These are phyloP conservation scores for Suillus cothurnatus DNA, from an alignment of 768 basidiomycete species.

Conservation along the genomic window DNA sequence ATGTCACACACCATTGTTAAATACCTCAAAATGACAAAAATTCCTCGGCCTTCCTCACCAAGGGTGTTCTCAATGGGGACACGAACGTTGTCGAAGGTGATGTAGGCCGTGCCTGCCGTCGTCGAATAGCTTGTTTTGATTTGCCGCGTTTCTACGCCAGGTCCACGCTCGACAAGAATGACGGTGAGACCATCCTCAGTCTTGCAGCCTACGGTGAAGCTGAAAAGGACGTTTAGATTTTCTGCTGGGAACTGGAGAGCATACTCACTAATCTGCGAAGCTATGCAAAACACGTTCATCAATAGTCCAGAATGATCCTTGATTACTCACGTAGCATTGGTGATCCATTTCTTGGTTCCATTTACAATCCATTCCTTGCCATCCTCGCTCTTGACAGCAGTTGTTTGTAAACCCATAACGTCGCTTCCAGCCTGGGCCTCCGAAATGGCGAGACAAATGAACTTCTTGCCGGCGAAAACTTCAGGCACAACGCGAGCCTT, in stretches of 20 bases:
- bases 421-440: conserved; percentile 78
- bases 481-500: conserved; percentile 51
- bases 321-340: conserved; percentile 49
- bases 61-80: conserved; percentile 89
- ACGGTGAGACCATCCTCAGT: conserved; percentile 65
- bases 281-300: conserved; percentile 20
- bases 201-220: conserved; percentile 62
- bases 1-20: not conserved
- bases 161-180: conserved; percentile 62
- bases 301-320: not conserved
- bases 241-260: not conserved
- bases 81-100: conserved; percentile 82
- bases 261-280: conserved; percentile 46
- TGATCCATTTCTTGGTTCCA: conserved; percentile 78
- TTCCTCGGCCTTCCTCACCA: conserved; percentile 58
- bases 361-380: conserved; percentile 71
- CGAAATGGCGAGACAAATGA: conserved; percentile 73
- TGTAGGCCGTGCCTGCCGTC: conserved; percentile 83
- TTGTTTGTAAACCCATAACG: conserved; percentile 62
- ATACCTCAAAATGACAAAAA: conserved; percentile 62
- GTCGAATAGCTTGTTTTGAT: conserved; percentile 88
- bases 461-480: conserved; percentile 63
- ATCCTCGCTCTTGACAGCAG: conserved; percentile 63
- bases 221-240: conserved; percentile 33
- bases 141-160: conserved; percentile 64